A percentile compares a stretch with the other conserved stretches of the same genome.
Conservation (phyloP, 257 asterid species). For the Penstemon davidsonii region DNA sequence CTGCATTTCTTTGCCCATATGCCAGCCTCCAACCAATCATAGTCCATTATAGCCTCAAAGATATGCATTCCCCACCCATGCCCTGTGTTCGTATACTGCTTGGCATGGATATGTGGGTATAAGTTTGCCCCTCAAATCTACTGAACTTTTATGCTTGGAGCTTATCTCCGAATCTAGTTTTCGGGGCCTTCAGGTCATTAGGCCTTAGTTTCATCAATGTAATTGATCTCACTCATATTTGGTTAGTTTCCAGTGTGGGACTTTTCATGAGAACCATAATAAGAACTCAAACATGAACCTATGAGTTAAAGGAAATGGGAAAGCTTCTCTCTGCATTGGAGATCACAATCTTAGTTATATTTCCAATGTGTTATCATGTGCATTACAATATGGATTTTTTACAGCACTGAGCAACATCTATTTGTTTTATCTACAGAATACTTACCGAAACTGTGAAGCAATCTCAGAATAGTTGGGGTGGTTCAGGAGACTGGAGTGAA, state of each 20-base stretch:
- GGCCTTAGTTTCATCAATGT: background rate
- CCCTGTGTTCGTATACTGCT: no score
- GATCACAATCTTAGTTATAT: background rate
- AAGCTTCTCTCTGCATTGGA: slow-evolving; percentile 1
- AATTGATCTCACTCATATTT: background rate
- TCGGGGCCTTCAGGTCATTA: background rate
- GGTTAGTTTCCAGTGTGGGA: background rate
- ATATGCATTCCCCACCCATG: no score
- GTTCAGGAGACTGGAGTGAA: slow-evolving; percentile 78
- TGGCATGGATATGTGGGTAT: no score
- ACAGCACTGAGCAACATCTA: background rate
- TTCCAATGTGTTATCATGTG: background rate
- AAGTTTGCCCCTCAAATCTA: no score
- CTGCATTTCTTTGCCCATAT: no score
- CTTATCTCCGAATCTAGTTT: background rate
- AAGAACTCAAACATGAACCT: background rate
- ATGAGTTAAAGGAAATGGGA: slow-evolving; percentile 3
- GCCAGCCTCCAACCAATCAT: no score
- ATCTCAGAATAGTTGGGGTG: slow-evolving; percentile 62
- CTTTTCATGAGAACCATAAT: background rate
- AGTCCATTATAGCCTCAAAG: no score
- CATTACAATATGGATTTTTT: background rate
- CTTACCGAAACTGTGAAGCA: slow-evolving; percentile 75
- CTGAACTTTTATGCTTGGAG: background rate
- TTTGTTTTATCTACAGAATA: slow-evolving; percentile 50